Conservation (phyloP, 208 protist genomes). For the Angomonas ambiguus region DNA sequence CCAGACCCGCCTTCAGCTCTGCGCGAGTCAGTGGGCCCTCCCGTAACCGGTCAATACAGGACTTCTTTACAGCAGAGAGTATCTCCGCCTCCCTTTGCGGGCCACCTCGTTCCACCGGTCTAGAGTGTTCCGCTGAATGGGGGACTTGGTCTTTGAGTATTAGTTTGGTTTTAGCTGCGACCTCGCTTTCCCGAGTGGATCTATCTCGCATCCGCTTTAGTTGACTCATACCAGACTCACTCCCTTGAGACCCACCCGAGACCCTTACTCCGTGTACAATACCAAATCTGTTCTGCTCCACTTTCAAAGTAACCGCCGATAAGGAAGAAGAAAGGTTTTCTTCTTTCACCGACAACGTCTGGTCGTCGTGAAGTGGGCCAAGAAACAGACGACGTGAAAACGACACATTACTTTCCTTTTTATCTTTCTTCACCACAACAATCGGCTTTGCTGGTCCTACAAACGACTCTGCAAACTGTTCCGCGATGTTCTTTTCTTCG, state of each 20-base stretch:
- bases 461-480: neutral
- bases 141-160: neutral
- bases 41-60: neutral
- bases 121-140: neutral
- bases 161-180: neutral
- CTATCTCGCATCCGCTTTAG: conserved; percentile 45
- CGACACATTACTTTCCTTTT: neutral
- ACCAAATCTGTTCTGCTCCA: conserved; percentile 52
- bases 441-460: conserved; percentile 7
- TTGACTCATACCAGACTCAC: conserved; percentile 16
- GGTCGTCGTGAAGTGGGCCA: neutral
- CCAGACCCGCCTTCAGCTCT: conserved; percentile 19
- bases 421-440: neutral
- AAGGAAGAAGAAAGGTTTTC: neutral
- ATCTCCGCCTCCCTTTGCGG: neutral
- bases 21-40: neutral
- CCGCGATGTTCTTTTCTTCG: neutral
- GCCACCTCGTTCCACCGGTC: neutral
- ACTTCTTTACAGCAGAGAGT: neutral
- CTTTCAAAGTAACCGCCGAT: conserved; percentile 12
- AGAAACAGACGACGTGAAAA: neutral
- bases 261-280: conserved; percentile 73
- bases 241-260: conserved; percentile 38
- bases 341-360: neutral
- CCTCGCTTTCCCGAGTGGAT: conserved; percentile 9